Percentiles rank a stretch among this genome's conserved stretches.
phyloP scores from a whole-genome alignment of 176 grass and related monocot genomes.

The bread wheat (Triticum aestivum) region DNA sequence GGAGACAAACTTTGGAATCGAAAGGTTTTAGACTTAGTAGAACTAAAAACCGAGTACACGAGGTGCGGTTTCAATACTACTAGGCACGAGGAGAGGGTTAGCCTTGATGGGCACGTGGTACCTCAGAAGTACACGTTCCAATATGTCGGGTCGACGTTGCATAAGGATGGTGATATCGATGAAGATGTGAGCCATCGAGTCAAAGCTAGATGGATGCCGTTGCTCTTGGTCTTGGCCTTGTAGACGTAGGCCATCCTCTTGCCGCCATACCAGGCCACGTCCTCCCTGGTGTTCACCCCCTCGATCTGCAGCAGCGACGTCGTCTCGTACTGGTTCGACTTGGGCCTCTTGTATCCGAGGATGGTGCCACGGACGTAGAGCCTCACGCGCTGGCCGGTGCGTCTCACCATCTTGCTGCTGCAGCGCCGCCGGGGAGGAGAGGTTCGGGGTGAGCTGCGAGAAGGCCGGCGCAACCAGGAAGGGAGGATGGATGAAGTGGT shows the following conservation, averaged over 20 bases:
- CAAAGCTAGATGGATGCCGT: neutral
- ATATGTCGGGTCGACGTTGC: no score
- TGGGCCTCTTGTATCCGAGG: conserved; percentile 85
- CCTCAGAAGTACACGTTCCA: no score
- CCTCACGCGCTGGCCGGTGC: conserved; percentile 52
- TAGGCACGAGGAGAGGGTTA: no score
- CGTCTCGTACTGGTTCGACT: conserved; percentile 80
- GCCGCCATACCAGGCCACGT: conserved; percentile 66
- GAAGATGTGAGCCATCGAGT: no score
- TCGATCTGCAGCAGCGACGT: conserved; percentile 78
- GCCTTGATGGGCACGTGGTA: no score
- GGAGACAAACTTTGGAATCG: no score
- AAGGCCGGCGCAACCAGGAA: neutral
- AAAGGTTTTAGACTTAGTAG: no score
- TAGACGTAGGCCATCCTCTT: conserved; percentile 85
- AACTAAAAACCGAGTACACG: no score
- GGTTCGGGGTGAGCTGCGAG: conserved; percentile 1
- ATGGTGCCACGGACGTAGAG: conserved; percentile 78
- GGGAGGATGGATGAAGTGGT: no score
- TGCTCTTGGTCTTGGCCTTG: conserved; percentile 86
- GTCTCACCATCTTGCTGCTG: conserved; percentile 47
- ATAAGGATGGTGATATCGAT: no score
- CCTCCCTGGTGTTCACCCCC: conserved; percentile 79
- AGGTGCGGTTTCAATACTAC: no score
- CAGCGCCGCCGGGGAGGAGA: conserved; percentile 18